Evolutionary conservation across 2,329 filamentous ascomycete genomes (phyloP).

Genomic region (Nothopassalora personata): DNA sequence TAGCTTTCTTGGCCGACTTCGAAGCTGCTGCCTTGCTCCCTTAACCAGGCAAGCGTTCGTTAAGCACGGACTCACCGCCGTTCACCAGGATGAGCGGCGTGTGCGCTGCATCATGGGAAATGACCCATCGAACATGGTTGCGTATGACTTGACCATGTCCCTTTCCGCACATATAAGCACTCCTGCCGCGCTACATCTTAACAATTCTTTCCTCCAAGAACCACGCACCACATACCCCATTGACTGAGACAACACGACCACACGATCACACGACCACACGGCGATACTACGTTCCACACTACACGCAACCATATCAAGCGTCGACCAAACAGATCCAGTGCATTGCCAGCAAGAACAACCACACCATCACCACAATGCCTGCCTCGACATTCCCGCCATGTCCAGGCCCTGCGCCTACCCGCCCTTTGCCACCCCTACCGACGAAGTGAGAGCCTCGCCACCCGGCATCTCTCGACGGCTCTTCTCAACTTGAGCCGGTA

Average conservation of each 20-base stretch:
- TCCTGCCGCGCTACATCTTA: slow-evolving; percentile 3
- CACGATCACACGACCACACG: slow-evolving; percentile 5
- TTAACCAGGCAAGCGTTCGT: slow-evolving; percentile 17
- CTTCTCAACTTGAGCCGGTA: background rate
- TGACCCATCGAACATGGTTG: slow-evolving; percentile 17
- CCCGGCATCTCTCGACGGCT: background rate
- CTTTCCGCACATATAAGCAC: slow-evolving; percentile 14
- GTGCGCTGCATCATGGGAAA: slow-evolving; percentile 25
- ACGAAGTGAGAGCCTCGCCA: slow-evolving; percentile 31
- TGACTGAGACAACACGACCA: slow-evolving; percentile 1
- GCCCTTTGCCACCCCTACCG: slow-evolving; percentile 44
- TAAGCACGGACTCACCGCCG: slow-evolving; percentile 17
- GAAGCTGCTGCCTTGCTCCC: slow-evolving; percentile 5
- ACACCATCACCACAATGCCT: slow-evolving; percentile 31
- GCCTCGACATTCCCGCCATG: slow-evolving; percentile 42
- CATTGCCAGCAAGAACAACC: background rate
- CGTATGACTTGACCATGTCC: slow-evolving; percentile 5
- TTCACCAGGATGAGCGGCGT: slow-evolving; percentile 7
- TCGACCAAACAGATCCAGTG: background rate
- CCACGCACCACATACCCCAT: background rate
- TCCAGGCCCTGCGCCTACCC: slow-evolving; percentile 45
- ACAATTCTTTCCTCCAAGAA: background rate
- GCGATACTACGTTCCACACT: background rate
- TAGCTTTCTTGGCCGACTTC: slow-evolving; percentile 7
- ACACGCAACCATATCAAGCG: background rate